Base-by-base conservation (phyloP, 306 rosid genomes). In the Parietaria judaica region DNA sequence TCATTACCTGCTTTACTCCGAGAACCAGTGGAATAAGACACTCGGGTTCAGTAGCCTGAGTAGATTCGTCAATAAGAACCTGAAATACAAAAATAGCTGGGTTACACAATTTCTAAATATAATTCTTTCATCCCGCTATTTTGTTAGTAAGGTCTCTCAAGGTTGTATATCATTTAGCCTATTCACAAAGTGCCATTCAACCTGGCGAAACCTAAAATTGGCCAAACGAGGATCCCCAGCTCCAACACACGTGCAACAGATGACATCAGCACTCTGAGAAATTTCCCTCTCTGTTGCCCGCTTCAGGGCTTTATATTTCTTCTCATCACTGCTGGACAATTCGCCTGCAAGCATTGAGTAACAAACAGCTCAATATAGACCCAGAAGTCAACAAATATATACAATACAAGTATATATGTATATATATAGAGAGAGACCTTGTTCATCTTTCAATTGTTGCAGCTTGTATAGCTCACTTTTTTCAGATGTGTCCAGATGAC, bases 61-160 rank as follows among this genome's bases (percentile, higher is more conserved):
- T 94, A 36, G 99, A 94, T 83, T 94, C 99, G n/a, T 94, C 99
- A 73, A 94, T 94, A 61, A 94, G 99, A 50, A 94, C 99, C 99
- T 94, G 69, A 11, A 70, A 48, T 4, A 51, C 14, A 75, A 51
- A 14, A 17, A 58, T 53, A 37, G 49, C 37, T 23, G 31, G 31
- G 31, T 23, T 23, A 23, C 31, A 23, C 31, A 1, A 1, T 23
- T 2, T 23, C 31, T 23, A 23, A 23, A 23, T 23, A 23, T 23
- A 23, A 23, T 23, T 23, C 31, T 23, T 23, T 23, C 31, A 23
- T 2, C 31, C 31, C 31, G 31, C 31, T 23, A 23, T 23, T 23
- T 23, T 23, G 31, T 43, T 10, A 23, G 14, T 45, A 78, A 61
- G 71, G 80, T 59, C 59, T 58, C 35, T 51, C 65, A 66, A 63